Evolutionary conservation across 352 stramenopile species (phyloP).

Genomic region (Peronospora destructor): DNA sequence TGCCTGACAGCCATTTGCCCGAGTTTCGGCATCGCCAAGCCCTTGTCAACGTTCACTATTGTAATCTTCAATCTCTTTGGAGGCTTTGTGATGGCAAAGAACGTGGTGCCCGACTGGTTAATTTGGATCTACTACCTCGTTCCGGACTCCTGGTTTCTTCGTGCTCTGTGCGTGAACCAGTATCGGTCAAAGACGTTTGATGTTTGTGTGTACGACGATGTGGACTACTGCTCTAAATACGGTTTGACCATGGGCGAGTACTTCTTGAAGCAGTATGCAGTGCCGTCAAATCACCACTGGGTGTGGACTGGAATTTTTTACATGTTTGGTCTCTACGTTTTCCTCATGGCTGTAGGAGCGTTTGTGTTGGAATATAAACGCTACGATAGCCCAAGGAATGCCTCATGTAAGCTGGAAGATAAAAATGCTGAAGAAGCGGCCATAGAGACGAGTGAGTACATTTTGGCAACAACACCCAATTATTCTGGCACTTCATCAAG

Average conservation of each 20-base stretch:
- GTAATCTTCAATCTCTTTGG: slow-evolving; percentile 21
- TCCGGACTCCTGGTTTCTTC: slow-evolving; percentile 1
- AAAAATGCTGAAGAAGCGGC: slow-evolving; percentile 2
- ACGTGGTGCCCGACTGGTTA: slow-evolving; percentile 23
- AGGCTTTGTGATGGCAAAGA: slow-evolving; percentile 34
- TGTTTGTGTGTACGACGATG: slow-evolving; percentile 19
- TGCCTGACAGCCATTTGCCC: background rate
- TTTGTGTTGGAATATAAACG: slow-evolving; percentile 9
- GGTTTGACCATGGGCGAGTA: slow-evolving; percentile 29
- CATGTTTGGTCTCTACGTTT: background rate
- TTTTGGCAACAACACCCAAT: no score
- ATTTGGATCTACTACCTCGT: slow-evolving; percentile 23
- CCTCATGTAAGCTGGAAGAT: background rate
- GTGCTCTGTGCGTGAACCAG: slow-evolving; percentile 17
- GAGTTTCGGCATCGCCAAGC: background rate
- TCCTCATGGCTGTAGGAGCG: background rate
- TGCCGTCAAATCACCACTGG: no score
- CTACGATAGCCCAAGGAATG: slow-evolving; percentile 16
- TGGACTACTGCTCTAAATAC: slow-evolving; percentile 23
- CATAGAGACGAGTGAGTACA: background rate
- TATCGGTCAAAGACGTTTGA: slow-evolving; percentile 8
- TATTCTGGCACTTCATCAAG: no score
- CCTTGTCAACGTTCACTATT: background rate
- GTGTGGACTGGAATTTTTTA: background rate
- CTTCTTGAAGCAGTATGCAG: background rate